Base-by-base conservation (phyloP, 352 stramenopile species). In the Phytophthora gonapodyides region DNA sequence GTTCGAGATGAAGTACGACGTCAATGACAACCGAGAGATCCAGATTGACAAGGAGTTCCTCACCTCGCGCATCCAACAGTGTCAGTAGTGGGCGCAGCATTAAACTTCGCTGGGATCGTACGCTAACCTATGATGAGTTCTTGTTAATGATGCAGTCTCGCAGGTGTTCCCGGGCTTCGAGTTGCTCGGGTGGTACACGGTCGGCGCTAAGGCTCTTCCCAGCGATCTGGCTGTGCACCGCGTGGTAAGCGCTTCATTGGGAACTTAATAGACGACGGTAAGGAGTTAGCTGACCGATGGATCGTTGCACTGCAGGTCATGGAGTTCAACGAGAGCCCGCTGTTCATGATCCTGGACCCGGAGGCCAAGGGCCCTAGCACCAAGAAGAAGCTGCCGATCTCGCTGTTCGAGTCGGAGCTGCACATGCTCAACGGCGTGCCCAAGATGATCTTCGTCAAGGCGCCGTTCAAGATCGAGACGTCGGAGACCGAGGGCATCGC, bases 371-470 rank as follows among this genome's bases (percentile, higher is more conserved):
- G 67, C 0, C 64, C 76, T 24, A 87, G 71, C 58, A 88, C 71
- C 16, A 94, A 94, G 71, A 90, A 92, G 68, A 94, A 96, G 67
- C 77, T 97, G n/a, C 89, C 89, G 24, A 84, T 96, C 40, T 78
- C 73, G 44, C 63, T 96, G 1, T 94, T 89, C 41, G 89, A 97
- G 66, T 93, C 87, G 44, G 87, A 96, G 57, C 61, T 96, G 45
- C 87, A 96, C 44, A 71, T 96, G 60, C 61, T 96, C 21, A 88
- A 95, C 43, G 83, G 86, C 31, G 66, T 82, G 34, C 89, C 89
- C 27, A 96, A 89, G 61, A 96, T 93, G 84, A 79, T 97, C 40
- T 96, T 97, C 55, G 89, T 96, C 24, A 87, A 93, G 65, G 74
- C 87, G 8, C 78, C 84, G 31, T 97, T 94, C 60, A 93, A 94